Percentiles rank a stretch among this genome's conserved stretches.
Evolutionary conservation across 257 asterid species (phyloP).

Genomic region (Solanum corneliomulleri): DNA sequence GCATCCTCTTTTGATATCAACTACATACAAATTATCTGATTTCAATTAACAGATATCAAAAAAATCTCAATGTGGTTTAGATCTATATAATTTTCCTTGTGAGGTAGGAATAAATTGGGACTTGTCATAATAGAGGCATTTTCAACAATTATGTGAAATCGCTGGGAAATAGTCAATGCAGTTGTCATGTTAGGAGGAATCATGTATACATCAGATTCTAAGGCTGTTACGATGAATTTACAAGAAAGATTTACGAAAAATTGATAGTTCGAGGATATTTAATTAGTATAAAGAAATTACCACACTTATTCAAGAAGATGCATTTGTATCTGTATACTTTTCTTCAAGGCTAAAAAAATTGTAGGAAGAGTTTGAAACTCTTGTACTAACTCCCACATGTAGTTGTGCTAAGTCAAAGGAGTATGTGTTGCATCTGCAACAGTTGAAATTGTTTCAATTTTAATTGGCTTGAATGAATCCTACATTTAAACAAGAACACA

Average conservation of each 20-base stretch:
- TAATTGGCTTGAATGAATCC: neutral
- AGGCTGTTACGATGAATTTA: no score
- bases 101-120: neutral
- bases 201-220: no score
- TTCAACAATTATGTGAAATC: neutral
- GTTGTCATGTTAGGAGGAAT: neutral
- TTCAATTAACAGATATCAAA: no score
- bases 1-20: no score
- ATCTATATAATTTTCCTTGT: no score
- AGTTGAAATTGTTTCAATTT: neutral
- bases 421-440: no score
- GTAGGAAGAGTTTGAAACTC: neutral
- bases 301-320: neutral
- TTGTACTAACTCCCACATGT: neutral
- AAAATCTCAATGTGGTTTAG: no score
- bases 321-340: no score
- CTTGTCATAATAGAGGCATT: neutral
- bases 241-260: neutral
- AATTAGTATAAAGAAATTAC: neutral
- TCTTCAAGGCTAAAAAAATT: no score
- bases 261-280: neutral
- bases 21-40: no score
- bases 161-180: neutral
- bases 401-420: neutral
- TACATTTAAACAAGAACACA: no score